Conservation (phyloP, 2,329 filamentous ascomycete species). For the Stagonosporopsis vannaccii region DNA sequence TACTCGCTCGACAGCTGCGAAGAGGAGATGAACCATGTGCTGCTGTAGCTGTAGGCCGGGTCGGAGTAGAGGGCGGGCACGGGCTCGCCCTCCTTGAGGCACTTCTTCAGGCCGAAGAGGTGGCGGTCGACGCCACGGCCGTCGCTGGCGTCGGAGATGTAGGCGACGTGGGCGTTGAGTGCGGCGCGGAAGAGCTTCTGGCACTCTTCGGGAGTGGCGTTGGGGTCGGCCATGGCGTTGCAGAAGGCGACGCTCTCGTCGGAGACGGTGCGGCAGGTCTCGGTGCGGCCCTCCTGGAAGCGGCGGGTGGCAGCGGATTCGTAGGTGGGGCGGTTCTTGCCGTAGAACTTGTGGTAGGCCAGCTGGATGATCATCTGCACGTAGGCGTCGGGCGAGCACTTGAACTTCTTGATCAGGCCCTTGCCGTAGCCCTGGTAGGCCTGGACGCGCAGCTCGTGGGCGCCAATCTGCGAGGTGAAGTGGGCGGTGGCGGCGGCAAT, state of each 20-base stretch:
- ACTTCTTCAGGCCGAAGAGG: slow-evolving; percentile 95
- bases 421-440: slow-evolving; percentile 98
- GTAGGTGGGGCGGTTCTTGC: slow-evolving; percentile 96
- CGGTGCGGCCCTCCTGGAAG: slow-evolving; percentile 95
- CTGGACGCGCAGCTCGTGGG: slow-evolving; percentile 92
- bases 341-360: slow-evolving; percentile 98
- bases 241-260: slow-evolving; percentile 93
- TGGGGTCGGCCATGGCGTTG: slow-evolving; percentile 78
- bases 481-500: slow-evolving; percentile 80
- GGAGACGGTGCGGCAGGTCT: slow-evolving; percentile 91
- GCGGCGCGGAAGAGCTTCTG: slow-evolving; percentile 83
- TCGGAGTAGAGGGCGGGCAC: slow-evolving; percentile 86
- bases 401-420: slow-evolving; percentile 99
- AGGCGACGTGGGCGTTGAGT: slow-evolving; percentile 82
- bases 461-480: slow-evolving; percentile 80
- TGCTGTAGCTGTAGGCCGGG: slow-evolving; percentile 82
- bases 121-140: slow-evolving; percentile 95
- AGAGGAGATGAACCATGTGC: slow-evolving; percentile 87
- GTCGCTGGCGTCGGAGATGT: slow-evolving; percentile 87
- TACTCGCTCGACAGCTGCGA: slow-evolving; percentile 94
- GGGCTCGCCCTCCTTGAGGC: slow-evolving; percentile 80
- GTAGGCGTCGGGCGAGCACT: slow-evolving; percentile 95
- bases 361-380: slow-evolving; percentile 99
- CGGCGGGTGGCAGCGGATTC: slow-evolving; percentile 93
- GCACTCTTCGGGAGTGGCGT: slow-evolving; percentile 68